Evolutionary conservation across 106 monocot species (phyloP).

Genomic region (Cymbidium sinense): DNA sequence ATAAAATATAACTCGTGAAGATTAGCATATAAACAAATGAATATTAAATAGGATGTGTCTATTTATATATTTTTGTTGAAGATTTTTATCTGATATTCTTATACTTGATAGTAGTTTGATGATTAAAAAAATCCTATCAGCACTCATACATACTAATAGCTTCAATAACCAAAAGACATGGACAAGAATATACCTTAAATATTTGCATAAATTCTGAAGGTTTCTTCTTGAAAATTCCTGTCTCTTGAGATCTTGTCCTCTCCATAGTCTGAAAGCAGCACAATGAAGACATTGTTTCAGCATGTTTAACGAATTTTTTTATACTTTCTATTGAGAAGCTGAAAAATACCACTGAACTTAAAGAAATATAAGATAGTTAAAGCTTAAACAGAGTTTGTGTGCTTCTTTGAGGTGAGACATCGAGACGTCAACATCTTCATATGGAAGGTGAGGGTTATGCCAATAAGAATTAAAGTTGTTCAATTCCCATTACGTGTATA

Average conservation of each 20-base stretch:
- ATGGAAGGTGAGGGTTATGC: neutral
- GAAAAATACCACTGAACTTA: neutral
- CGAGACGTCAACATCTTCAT: neutral
- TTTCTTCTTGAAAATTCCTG: slow-evolving; percentile 85
- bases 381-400: neutral
- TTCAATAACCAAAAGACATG: neutral
- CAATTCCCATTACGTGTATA: neutral
- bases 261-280: slow-evolving; percentile 76
- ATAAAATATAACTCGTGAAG: neutral
- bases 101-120: neutral
- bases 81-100: neutral
- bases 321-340: neutral
- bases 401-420: neutral
- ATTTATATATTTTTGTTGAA: neutral
- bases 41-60: neutral
- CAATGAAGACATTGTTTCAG: slow-evolving; percentile 1
- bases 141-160: neutral
- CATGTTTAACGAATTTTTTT: neutral
- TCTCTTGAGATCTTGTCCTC: slow-evolving; percentile 63
- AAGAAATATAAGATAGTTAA: neutral
- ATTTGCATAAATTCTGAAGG: slow-evolving; percentile 85
- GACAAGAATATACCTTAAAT: slow-evolving; percentile 58
- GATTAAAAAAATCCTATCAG: neutral
- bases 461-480: neutral
- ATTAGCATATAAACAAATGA: neutral